A percentile compares a stretch with the other conserved stretches of the same genome.
phyloP scores from a whole-genome alignment of 2,329 filamentous ascomycete genomes.

The Metarhizium sp. region DNA sequence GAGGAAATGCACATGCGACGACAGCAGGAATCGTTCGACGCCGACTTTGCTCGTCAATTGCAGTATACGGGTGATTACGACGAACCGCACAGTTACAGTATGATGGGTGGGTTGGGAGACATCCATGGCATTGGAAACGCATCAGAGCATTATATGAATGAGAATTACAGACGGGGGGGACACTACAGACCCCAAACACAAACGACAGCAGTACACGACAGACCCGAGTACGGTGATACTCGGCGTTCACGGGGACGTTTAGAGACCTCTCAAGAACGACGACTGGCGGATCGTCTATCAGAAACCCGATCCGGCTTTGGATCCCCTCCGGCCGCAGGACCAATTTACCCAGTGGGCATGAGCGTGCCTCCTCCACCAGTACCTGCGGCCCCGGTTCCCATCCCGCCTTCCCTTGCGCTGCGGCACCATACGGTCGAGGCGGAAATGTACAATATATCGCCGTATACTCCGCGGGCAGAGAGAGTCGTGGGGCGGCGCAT shows the following conservation, averaged over 20 bases:
- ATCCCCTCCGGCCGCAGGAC: conserved; percentile 24
- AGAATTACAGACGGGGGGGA: conserved; percentile 35
- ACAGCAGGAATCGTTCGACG: conserved; percentile 37
- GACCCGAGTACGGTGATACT: conserved; percentile 30
- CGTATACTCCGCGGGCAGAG: conserved; percentile 20
- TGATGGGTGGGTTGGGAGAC: conserved; percentile 23
- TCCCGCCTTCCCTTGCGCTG: conserved; percentile 7
- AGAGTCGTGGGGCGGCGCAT: conserved; percentile 17
- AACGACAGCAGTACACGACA: not conserved
- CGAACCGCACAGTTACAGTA: conserved; percentile 28
- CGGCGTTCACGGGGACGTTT: conserved; percentile 32
- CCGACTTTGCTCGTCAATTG: conserved; percentile 19
- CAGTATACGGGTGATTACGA: conserved; percentile 25
- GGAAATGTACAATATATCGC: conserved; percentile 20
- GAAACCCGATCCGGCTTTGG: conserved; percentile 27
- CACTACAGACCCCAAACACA: conserved; percentile 1
- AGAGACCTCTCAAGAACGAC: conserved; percentile 34
- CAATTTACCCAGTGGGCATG: conserved; percentile 20
- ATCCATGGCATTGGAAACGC: conserved; percentile 39
- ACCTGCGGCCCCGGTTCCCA: not conserved
- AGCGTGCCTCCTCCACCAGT: conserved; percentile 2
- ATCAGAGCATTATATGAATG: conserved; percentile 50
- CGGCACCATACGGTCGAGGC: conserved; percentile 33
- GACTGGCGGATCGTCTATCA: conserved; percentile 41
- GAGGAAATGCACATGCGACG: conserved; percentile 37